Conservation (phyloP, 2,329 filamentous ascomycete genomes). For the Elsinoe australis region DNA sequence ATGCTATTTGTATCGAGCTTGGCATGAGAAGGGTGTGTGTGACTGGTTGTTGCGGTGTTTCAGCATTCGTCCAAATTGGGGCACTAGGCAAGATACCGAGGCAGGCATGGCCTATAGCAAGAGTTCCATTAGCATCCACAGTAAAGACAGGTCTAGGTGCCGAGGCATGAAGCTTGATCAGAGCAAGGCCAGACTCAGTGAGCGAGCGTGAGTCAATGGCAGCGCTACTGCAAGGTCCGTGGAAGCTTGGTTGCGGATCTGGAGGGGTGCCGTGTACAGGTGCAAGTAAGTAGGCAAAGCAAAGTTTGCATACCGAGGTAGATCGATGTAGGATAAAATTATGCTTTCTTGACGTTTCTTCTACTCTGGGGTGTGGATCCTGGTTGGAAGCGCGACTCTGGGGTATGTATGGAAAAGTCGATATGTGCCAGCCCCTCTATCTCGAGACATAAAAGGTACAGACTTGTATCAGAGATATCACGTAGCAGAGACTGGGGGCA, state of each 20-base stretch:
- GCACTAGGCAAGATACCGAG: conserved; percentile 7
- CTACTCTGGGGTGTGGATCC: background rate
- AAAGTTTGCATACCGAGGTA: conserved; percentile 9
- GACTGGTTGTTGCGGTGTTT: background rate
- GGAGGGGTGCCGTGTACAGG: conserved; percentile 6
- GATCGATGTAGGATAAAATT: background rate
- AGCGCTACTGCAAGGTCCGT: conserved; percentile 15
- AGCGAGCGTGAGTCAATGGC: conserved; percentile 6
- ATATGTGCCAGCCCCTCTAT: background rate
- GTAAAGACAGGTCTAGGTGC: background rate
- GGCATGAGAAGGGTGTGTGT: background rate
- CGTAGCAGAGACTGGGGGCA: background rate
- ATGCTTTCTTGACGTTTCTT: background rate
- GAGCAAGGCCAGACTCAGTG: background rate
- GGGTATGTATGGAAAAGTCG: background rate
- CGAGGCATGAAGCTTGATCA: conserved; percentile 15
- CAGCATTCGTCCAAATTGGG: background rate
- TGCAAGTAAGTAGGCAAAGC: conserved; percentile 3
- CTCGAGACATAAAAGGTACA: background rate
- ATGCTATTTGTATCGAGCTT: conserved; percentile 9
- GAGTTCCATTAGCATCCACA: too few species aligned
- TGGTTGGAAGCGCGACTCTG: background rate
- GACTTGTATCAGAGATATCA: background rate
- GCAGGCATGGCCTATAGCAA: conserved; percentile 5
- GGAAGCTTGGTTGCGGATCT: conserved; percentile 13